Evolutionary conservation across 306 rosid species (phyloP), one percentile per base, ranked within the genome.

Genomic region (Inga laurina): DNA sequence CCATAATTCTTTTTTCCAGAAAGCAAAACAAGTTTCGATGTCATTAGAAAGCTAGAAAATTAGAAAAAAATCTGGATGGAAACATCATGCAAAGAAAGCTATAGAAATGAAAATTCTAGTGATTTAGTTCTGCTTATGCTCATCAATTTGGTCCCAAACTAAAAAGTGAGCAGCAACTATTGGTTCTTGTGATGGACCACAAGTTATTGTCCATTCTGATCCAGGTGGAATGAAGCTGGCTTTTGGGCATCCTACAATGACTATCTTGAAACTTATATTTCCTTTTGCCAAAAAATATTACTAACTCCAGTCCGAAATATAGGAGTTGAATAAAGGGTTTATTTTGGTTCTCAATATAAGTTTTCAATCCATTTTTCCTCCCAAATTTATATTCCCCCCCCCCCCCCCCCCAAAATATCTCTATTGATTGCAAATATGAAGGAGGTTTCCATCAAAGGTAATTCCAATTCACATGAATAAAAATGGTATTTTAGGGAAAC

Each of bases 91-190:
- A 11, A 43, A 72, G 76, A 43, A 44, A 44, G 27, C 11, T 70
- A n/a, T 43, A 12, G 11, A 68, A n/a, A n/a, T 43, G 75, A 43
- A 70, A 68, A 43, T 22, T 72, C 56, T 22, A 12, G 65, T 34
- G 32, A 79, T 56, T 75, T 32, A 82, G 65, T 64, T 77, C 54
- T 56, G 51, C n/a, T 64, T 61, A 66, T 54, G 8, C 79, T 80
- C 79, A 78, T 59, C 57, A 65, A 45, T 78, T 56, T n/a, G 18
- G 76, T 81, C 52, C 70, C 77, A 46, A 70, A 7, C 30, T 34
- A 32, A 66, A 21, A 4, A n/a, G 4, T 5, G 52, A 41, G 35
- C 32, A 34, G 75, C 66, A 74, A 48, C 27, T 41, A 56, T 73
- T n/a, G 48, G 44, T 57, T 59, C 81, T 41, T 80, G 21, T 71